phyloP scores from a whole-genome alignment of 1,284 basidiomycete species.

The Paramarasmius palmivorus region DNA sequence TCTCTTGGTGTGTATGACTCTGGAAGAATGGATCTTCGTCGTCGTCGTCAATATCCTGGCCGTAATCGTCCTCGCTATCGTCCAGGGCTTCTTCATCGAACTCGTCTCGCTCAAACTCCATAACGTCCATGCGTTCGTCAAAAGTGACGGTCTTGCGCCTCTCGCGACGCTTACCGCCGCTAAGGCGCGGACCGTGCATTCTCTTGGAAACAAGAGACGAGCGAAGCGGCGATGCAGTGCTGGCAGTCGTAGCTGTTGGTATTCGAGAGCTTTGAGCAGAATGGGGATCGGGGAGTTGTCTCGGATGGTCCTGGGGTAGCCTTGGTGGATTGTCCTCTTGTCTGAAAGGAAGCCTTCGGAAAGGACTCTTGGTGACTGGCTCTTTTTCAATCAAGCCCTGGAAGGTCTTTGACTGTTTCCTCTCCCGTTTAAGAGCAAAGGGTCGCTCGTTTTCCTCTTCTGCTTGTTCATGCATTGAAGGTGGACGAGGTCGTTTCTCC shows the following conservation, averaged over 20 bases:
- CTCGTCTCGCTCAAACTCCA: constrained; percentile 79
- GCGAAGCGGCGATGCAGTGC: constrained; percentile 51
- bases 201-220: constrained; percentile 80
- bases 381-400: constrained; percentile 75
- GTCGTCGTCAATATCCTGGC: constrained; percentile 23
- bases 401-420: constrained; percentile 75
- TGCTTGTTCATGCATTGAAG: constrained; percentile 65
- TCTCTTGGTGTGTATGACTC: background rate
- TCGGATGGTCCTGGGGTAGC: background rate
- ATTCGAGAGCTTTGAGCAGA: constrained; percentile 20
- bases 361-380: constrained; percentile 86
- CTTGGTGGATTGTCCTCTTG: background rate
- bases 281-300: background rate
- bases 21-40: constrained; percentile 29
- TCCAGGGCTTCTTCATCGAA: constrained; percentile 51
- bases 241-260: constrained; percentile 26
- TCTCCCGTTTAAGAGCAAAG: constrained; percentile 68
- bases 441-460: constrained; percentile 74
- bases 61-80: constrained; percentile 25
- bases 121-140: constrained; percentile 82
- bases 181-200: constrained; percentile 78
- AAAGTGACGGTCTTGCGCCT: constrained; percentile 85
- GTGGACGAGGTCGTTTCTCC: constrained; percentile 69
- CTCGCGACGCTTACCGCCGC: constrained; percentile 53
- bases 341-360: constrained; percentile 39